Evolutionary conservation across 2,329 filamentous ascomycete species (phyloP), one percentile per base, ranked within the genome.

Genomic region (Fonsecaea nubica): DNA sequence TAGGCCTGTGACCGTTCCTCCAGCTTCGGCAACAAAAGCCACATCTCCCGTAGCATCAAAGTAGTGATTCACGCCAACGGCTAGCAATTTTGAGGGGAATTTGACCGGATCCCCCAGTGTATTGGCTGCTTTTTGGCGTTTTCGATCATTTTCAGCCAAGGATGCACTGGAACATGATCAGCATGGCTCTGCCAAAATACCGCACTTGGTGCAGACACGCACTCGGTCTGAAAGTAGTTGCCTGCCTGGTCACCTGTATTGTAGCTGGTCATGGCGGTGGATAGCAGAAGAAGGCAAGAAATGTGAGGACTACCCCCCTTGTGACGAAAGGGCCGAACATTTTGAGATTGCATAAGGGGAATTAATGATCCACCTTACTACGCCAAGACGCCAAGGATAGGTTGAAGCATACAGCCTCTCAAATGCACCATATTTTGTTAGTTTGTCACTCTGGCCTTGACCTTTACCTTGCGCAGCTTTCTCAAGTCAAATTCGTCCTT

Each of bases 161-260:
- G 85, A 80, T 54, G 85, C 81, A 66, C 81, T 85, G 75, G 62
- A 68, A 66, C 30, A 59, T 9, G 48, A 35, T 80, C 78, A 66
- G 62, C 60, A 56, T 52, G 8, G 10, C 57, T 55, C 40, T 54
- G 56, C 33, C 38, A 32, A 62, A 59, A 40, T 58, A 45, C 53
- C 54, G 38, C 61, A 62, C 9, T 25, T 2, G 45, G 45, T 50
- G 68, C 55, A 21, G 56, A 54, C 42, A 77, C 89, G 79, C 81
- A 95, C 92, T 93, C 91, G 35, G 93, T 96, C 79, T 97, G 92
- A 76, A 98, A 98, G 82, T 96, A 98, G 76, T 95, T 88, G 35
- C 90, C 89, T 59, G 89, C 85, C 75, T 96, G 87, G 58, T 86
- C 85, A 33, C 91, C 90, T n/a, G 55, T 36, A 13, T 36, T 62